Base-by-base conservation (phyloP, 2,329 filamentous ascomycete species). In the Ceratocystis variospora region DNA sequence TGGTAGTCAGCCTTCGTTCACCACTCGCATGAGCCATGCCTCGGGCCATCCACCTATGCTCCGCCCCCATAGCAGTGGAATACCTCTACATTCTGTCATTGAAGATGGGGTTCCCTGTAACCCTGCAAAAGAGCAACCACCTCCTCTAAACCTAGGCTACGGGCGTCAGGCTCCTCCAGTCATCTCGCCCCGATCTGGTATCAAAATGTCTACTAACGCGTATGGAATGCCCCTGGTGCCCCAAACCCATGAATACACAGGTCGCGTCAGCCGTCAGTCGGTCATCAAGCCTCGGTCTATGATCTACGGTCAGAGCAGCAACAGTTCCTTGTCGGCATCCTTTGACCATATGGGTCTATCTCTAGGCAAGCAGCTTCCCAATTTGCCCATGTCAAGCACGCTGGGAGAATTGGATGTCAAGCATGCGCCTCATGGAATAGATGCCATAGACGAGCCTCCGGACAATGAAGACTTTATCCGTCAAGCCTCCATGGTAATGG, bases 161-260 rank as follows among this genome's bases (percentile, higher is more conserved):
- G 25, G 33, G 7, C 61, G 33, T 41, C 33, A 25, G n/a, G 28
- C 31, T 22, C 37, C 61, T 44, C 37, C 61, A 5, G 17, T 45
- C 37, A 31, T 59, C 31, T 31, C 55, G 55, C 28, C 55, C 55
- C 55, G 55, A n/a, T 3, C 28, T 37, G n/a, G 28, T 59, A 5
- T 59, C 55, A 59, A 59, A 15, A n/a, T 59, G 55, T 25, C 61
- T 50, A 48, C 46, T 33, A 63, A 63, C 41, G 22, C 44, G 61
- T 63, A 63, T 46, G 61, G 61, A 63, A 63, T 63, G 25, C 61
- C 61, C 10, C 5, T 46, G 25, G 41, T 48, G 8, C 61, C 61
- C 41, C 61, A 46, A 25, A 48, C 46, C 25, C 61, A 25, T 8
- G 61, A 63, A 45, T 63, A 63, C 46, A 63, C 61, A n/a, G 61